Evolutionary conservation across 2,329 filamentous ascomycete genomes (phyloP), one percentile per base, ranked within the genome.

Genomic region (Monilinia fructigena): DNA sequence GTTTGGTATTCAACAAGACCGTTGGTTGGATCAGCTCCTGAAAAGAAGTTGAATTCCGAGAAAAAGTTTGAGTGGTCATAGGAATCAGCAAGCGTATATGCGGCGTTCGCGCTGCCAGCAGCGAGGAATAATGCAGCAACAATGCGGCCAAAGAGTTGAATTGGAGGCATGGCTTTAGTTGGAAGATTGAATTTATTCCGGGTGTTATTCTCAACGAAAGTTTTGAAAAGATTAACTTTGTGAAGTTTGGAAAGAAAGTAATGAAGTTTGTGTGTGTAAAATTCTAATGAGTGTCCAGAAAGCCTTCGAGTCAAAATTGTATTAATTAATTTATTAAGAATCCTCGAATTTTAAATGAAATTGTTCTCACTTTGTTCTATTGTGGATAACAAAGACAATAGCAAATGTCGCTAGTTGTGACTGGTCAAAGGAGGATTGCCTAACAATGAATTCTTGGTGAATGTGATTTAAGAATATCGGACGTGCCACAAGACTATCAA

Each of bases 1-100:
- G 85, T 80, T 64, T 87, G 82, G 73, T 93, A 95, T 68, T 85
- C 78, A 72, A 95, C 91, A 72, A 87, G 92, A 42, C 91, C 92
- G 69, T 87, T 73, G 2, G 91, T 95, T 0, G 91, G 91, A 73
- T 95, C 92, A 0, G 78, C 67, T 4, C 76, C 78, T 63, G 75
- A 79, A 77, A 83, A 87, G 78, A 88, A 88, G 66, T 81, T 66
- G 75, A 86, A 86, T 66, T 79, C 79, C 47, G 76, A 77, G 62
- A 84, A 76, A 61, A 84, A 77, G 63, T 79, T 78, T 61, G 78
- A 76, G 45, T 78, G 77, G 40, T 77, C 75, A 67, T 79, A 84
- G 20, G 78, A 81, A 68, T 77, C 79, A 18, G 75, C 70, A 59
- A 84, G 73, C 45, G 78, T 75, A 73, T 83, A 83, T 31, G 70